phyloP scores from a whole-genome alignment of 2,329 filamentous ascomycete genomes.

The Hymenoscyphus repandus region DNA sequence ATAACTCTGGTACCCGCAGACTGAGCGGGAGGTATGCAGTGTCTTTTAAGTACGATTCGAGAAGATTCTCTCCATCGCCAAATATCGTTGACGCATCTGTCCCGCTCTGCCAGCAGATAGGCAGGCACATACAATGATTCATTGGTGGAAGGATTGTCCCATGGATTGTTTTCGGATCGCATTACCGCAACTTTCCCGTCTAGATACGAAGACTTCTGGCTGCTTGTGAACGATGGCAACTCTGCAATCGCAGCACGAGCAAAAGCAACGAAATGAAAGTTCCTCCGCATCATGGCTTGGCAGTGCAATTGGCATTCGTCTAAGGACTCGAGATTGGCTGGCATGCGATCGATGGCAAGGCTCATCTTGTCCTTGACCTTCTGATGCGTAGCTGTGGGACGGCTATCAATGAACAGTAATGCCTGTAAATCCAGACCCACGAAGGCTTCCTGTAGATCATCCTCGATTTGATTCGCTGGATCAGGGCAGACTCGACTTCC shows the following conservation, averaged over 20 bases:
- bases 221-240: not conserved
- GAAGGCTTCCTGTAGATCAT: constrained; percentile 5
- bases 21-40: not conserved
- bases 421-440: constrained; percentile 6
- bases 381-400: not conserved
- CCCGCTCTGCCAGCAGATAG: constrained; percentile 3
- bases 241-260: not conserved
- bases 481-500: not conserved
- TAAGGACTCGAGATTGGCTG: not conserved
- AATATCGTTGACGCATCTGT: constrained; percentile 5
- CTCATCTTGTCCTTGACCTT: not conserved
- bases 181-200: not conserved
- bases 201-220: not conserved
- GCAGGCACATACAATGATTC: not conserved
- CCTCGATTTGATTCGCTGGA: not conserved
- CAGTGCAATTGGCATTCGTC: not conserved
- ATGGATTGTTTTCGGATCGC: not conserved
- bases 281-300: constrained; percentile 4
- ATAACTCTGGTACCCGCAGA: not conserved
- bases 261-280: constrained; percentile 5
- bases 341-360: not conserved
- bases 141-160: not conserved
- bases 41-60: not conserved
- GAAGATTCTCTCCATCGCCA: constrained; percentile 6
- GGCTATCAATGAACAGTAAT: constrained; percentile 1